These are phyloP conservation scores for Rachicladosporium sp. DNA, from an alignment of 2,329 filamentous ascomycete genomes.

Conservation along the genomic window DNA sequence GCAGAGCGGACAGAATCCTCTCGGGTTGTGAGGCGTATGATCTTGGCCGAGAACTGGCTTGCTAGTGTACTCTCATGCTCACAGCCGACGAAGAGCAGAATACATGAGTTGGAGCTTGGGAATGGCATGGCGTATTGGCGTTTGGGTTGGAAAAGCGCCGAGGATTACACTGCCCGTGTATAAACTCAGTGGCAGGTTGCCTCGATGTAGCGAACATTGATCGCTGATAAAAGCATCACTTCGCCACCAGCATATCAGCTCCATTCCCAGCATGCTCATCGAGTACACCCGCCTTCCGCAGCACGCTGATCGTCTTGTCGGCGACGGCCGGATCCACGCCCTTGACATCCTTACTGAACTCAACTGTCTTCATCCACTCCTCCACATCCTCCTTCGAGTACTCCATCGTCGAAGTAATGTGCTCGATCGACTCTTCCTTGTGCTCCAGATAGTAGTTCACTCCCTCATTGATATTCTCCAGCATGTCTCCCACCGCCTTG, in stretches of 20 bases:
- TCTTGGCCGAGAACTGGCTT: too few relatives aligned
- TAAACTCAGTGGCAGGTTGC: too few relatives aligned
- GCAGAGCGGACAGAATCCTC: slow-evolving; percentile 24
- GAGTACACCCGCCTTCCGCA: slow-evolving; percentile 76
- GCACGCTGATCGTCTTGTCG: slow-evolving; percentile 56
- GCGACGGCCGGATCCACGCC: slow-evolving; percentile 62
- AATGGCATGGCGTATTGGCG: too few relatives aligned
- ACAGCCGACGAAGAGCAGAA: too few relatives aligned
- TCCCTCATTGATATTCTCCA: slow-evolving; percentile 65
- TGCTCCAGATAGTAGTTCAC: slow-evolving; percentile 65
- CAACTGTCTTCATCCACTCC: slow-evolving; percentile 83
- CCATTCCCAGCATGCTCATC: slow-evolving; percentile 44
- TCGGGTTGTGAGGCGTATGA: slow-evolving; percentile 17
- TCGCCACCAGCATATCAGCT: slow-evolving; percentile 17
- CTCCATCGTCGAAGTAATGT: slow-evolving; percentile 71
- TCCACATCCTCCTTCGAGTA: slow-evolving; percentile 77
- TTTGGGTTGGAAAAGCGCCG: too few relatives aligned
- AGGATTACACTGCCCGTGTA: too few relatives aligned
- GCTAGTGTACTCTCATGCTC: too few relatives aligned
- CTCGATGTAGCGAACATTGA: too few relatives aligned
- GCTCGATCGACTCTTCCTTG: slow-evolving; percentile 62
- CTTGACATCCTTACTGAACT: slow-evolving; percentile 58
- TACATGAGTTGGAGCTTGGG: too few relatives aligned
- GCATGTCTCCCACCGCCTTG: slow-evolving; percentile 50
- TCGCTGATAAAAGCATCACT: too few relatives aligned